These are phyloP conservation scores for Pseudoturritis turrita DNA, from an alignment of 345 rosid genomes.

Conservation along the genomic window DNA sequence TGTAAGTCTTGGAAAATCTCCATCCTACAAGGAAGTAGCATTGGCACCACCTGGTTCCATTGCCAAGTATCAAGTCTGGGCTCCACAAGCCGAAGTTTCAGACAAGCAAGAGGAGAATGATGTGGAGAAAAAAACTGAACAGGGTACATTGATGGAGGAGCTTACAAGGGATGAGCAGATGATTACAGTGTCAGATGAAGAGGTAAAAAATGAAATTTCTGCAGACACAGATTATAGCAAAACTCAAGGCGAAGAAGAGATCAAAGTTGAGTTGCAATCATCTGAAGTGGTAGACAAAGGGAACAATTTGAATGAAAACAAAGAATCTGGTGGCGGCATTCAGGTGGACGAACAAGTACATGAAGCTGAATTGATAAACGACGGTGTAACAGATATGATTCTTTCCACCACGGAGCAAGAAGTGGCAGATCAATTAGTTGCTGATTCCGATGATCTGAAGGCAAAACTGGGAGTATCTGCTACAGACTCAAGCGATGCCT, in stretches of 20 bases:
- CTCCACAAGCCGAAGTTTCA: slow-evolving; percentile 39
- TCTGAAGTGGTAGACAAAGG: slow-evolving; percentile 39
- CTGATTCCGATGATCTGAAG: slow-evolving; percentile 53
- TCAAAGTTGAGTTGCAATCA: slow-evolving; percentile 37
- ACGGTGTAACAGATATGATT: slow-evolving; percentile 34
- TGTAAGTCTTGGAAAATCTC: slow-evolving; percentile 79
- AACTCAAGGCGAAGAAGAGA: slow-evolving; percentile 26
- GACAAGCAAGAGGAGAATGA: slow-evolving; percentile 41
- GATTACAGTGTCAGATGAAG: slow-evolving; percentile 31
- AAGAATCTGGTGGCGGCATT: slow-evolving; percentile 35
- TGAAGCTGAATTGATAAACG: slow-evolving; percentile 31
- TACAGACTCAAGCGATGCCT: slow-evolving; percentile 40
- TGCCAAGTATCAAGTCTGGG: slow-evolving; percentile 60
- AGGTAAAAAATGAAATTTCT: slow-evolving; percentile 39
- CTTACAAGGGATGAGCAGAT: slow-evolving; percentile 27
- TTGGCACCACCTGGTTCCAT: slow-evolving; percentile 93
- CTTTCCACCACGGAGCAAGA: slow-evolving; percentile 40
- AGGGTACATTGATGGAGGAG: slow-evolving; percentile 37
- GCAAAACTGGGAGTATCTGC: slow-evolving; percentile 40
- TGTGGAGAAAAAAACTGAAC: slow-evolving; percentile 29
- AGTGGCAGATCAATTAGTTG: slow-evolving; percentile 33
- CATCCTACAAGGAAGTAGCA: slow-evolving; percentile 98
- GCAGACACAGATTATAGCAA: slow-evolving; percentile 31
- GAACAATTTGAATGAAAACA: slow-evolving; percentile 30
- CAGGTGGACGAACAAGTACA: slow-evolving; percentile 34